Evolutionary conservation across 2,329 filamentous ascomycete species (phyloP), one percentile per base, ranked within the genome.

Genomic region (Rhynchosporium graminicola): DNA sequence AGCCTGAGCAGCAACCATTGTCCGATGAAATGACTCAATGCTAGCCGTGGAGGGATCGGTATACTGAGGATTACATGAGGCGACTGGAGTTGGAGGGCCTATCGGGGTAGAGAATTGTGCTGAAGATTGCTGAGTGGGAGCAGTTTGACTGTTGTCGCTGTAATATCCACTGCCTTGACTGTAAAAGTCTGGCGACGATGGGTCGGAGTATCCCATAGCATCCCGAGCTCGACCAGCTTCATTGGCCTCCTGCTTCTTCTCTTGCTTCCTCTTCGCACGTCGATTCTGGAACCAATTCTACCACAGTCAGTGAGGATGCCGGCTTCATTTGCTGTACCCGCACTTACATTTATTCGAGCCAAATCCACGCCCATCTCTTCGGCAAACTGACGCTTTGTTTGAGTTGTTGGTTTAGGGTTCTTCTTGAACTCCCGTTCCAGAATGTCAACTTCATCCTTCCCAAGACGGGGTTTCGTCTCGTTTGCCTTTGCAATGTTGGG

Each of bases 241-340:
- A 64, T 80, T 79, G 60, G 80, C 80, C 61, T 79, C 77, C 50
- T 80, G 77, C 66, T 85, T 86, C 70, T 80, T 82, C 72, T 87
- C 83, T 71, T 87, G 85, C 80, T 73, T 74, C 43, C 72, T 61
- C 59, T 74, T 74, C 12, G 86, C 85, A 57, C 86, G 80, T 63
- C 86, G 79, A 71, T 88, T 88, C 68, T 88, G 86, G 70, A 88
- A 88, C 86, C 86, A 88, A 71, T 88, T 88, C 85, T 88, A 59
- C n/a, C n/a, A 50, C 6, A 59, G 50, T 64, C 29, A 64, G 62
- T 52, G 13, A 50, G 8, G 33, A 20, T 38, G 7, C 31, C 40
- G 20, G 42, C 6, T 20, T 79, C 52, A 62, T 48, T 75, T 50
- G 81, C 68, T 67, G 82, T 79, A 13, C 82, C 80, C 69, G 82